phyloP scores from a whole-genome alignment of 768 basidiomycete species.

The Ramaria sp. region DNA sequence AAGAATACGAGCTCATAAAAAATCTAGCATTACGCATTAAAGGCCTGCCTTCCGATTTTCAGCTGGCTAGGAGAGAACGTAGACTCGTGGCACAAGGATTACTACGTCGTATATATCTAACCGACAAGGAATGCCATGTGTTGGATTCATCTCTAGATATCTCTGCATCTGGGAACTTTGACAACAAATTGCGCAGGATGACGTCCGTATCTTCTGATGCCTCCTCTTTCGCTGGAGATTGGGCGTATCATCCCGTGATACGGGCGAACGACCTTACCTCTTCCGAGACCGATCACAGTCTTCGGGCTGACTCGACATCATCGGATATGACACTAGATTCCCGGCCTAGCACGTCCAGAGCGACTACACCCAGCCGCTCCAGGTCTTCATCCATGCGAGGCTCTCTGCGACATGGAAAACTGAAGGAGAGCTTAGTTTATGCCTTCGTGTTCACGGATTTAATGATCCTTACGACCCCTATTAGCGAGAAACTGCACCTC shows the following conservation, averaged over 20 bases:
- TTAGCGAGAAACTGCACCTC: slow-evolving; percentile 9
- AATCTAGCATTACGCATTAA: slow-evolving; percentile 45
- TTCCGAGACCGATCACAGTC: background rate
- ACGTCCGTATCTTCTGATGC: background rate
- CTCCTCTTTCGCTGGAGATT: background rate
- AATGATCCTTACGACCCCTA: slow-evolving; percentile 43
- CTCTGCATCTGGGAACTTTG: background rate
- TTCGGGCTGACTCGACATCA: background rate
- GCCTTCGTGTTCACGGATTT: slow-evolving; percentile 61
- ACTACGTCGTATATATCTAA: slow-evolving; percentile 34
- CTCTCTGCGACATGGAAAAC: background rate
- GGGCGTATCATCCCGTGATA: background rate
- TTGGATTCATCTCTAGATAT: background rate
- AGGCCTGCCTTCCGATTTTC: slow-evolving; percentile 41
- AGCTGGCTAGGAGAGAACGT: slow-evolving; percentile 63
- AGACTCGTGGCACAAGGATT: slow-evolving; percentile 60
- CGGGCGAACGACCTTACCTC: background rate
- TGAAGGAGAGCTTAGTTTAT: slow-evolving; percentile 18
- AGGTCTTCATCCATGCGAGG: slow-evolving; percentile 2
- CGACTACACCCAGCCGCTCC: background rate
- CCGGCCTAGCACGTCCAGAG: background rate
- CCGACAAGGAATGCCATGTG: slow-evolving; percentile 17
- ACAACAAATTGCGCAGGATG: background rate
- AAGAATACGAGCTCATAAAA: slow-evolving; percentile 73
- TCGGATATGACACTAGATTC: background rate